A percentile compares a stretch with the other conserved stretches of the same genome.
Evolutionary conservation across 2,329 filamentous ascomycete genomes (phyloP).

Genomic region (Lasiodiplodia theobromae): DNA sequence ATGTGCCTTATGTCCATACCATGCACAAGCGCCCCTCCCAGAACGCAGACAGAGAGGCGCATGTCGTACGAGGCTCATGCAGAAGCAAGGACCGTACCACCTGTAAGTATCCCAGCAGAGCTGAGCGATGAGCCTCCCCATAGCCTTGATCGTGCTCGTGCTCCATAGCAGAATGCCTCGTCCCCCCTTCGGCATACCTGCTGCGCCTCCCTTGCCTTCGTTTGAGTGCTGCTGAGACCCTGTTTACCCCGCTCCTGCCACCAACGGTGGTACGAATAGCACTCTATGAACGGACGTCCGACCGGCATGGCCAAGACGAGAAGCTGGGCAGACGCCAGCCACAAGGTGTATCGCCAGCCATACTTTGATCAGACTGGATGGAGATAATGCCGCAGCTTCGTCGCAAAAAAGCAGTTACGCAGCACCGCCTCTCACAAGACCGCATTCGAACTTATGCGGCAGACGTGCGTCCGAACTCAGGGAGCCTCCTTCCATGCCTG

Average conservation of each 20-base stretch:
- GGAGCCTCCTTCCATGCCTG: conserved; percentile 50
- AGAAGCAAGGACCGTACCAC: neutral
- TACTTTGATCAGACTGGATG: neutral
- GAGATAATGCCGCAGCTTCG: neutral
- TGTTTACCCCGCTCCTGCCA: neutral
- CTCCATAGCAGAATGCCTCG: neutral
- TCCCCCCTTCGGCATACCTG: neutral
- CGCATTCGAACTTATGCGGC: neutral
- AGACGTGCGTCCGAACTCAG: neutral
- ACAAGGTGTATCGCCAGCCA: neutral
- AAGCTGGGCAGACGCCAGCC: conserved; percentile 1
- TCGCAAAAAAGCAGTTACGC: neutral
- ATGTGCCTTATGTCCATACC: neutral
- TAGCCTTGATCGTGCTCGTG: neutral
- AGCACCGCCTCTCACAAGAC: neutral
- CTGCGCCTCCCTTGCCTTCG: neutral
- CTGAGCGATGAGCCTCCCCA: neutral
- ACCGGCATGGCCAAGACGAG: neutral
- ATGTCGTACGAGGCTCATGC: neutral
- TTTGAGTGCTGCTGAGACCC: neutral
- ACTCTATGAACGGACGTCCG: neutral
- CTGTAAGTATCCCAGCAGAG: neutral
- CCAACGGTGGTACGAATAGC: neutral
- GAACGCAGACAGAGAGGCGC: neutral
- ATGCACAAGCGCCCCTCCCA: neutral